A percentile compares a stretch with the other conserved stretches of the same genome.
phyloP scores from a whole-genome alignment of 176 grass and related monocot species.

The Oryza nivara region DNA sequence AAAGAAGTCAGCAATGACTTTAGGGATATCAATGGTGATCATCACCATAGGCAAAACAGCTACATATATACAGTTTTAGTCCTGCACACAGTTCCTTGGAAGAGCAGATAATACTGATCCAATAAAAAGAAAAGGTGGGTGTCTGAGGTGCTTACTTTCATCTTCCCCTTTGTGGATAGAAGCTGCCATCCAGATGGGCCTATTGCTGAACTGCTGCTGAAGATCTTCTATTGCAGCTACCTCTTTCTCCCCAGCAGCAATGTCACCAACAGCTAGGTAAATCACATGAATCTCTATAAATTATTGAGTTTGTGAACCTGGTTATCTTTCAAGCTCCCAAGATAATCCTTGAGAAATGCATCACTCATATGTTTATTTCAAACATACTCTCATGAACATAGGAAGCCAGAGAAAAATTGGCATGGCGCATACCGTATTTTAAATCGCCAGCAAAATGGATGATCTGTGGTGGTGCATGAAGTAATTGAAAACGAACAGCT shows the following conservation, averaged over 20 bases:
- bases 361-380: not conserved
- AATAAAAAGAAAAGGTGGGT: constrained; percentile 11
- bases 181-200: constrained; percentile 80
- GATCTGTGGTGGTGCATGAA: constrained; percentile 67
- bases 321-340: constrained; percentile 43
- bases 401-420: not conserved
- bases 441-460: constrained; percentile 92
- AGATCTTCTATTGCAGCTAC: constrained; percentile 61
- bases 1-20: not conserved
- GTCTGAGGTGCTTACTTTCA: constrained; percentile 54
- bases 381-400: constrained; percentile 14
- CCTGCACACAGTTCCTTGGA: constrained; percentile 14
- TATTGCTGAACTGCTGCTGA: constrained; percentile 51
- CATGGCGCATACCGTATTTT: constrained; percentile 70
- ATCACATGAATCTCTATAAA: constrained; percentile 34
- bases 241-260: constrained; percentile 53
- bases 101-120: not conserved
- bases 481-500: constrained; percentile 75
- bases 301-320: constrained; percentile 38
- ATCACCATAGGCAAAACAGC: constrained; percentile 2
- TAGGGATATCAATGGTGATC: not conserved
- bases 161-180: constrained; percentile 92
- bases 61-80: constrained; percentile 4
- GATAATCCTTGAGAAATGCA: constrained; percentile 12
- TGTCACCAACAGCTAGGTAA: constrained; percentile 70